Base-by-base conservation (phyloP, 805 yeast species). In the Yamadazyma nakazawae region DNA sequence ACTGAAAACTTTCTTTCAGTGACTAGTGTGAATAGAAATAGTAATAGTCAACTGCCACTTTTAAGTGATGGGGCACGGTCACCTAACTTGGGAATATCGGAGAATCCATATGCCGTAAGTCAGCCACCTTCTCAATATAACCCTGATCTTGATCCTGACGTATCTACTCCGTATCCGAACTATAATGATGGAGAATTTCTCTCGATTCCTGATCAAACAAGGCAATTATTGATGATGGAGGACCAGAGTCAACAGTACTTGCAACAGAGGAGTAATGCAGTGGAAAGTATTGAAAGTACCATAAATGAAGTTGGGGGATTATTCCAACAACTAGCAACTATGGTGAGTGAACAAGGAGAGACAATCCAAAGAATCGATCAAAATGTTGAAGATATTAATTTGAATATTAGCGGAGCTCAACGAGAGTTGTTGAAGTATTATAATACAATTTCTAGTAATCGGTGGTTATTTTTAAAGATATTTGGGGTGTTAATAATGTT, bases 261-360 rank as follows among this genome's bases (percentile, higher is more conserved):
- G 46, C 92, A 84, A 58, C 94, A 86, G 55, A 78, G 99, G 58
- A 84, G 83, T 57, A 65, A 83, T 39, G 99, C 99, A 0, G 97
- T 94, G 43, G 98, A 92, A 61, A 88, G 97, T 0, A 94, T 94
- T 42, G 99, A 94, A 63, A 79, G 89, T n/a, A 94, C 99, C 0
- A 94, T 94, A 51, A 92, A 92, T 60, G 98, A 94, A 65, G 96
- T 94, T 41, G 99, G 99, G 37, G 85, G 87, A 42, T 75, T 94
- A 50, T 94, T 94, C 70, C 92, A 88, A 58, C 99, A 94, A 66
- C 75, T 94, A 57, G 96, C 98, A 5, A 85, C 96, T 1, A 92
- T 94, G 98, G 97, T 94, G 7, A 90, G 88, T 51, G 98, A 94
- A 64, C 99, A 94, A 67, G 92, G 98, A 35, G 99, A 94, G 58